Base-by-base conservation (phyloP, 2,329 filamentous ascomycete genomes). In the Biscogniauxia mediterranea region DNA sequence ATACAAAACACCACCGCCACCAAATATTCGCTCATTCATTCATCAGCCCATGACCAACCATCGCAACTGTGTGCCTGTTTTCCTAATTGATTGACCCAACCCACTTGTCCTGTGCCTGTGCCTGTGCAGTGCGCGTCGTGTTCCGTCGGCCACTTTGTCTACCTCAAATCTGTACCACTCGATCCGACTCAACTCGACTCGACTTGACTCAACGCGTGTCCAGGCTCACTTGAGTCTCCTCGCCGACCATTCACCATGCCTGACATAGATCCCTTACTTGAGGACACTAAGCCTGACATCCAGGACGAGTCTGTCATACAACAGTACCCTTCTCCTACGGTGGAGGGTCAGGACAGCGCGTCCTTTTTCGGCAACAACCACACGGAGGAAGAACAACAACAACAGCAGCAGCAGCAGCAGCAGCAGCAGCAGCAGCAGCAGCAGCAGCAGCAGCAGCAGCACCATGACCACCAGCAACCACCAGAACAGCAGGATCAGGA, bases 311-410 rank as follows among this genome's bases (percentile, higher is more conserved):
- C 57, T 59, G 67, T 79, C 49, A 77, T 76, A 63, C 74, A 74
- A 53, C 72, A 77, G 46, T 84, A 83, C 65, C 78, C 81, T 11
- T 81, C 80, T 6, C 79, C 81, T 2, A 74, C 76, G 19, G 76
- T 76, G 8, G 80, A 83, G 58, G 74, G 69, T 2, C 76, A 79
- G 63, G 80, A 81, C 59, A 69, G 74, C 3, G 73, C 75, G 7
- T 72, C 79, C 2, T 81, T 81, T 67, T 82, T 83, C 66, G 32
- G 58, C 50, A 66, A 68, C 46, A 66, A 67, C 28, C 68, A 70
- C 46, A 55, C 66, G 17, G 60, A 57, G 15, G 61, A 64, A 23
- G 65, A 69, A 20, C 58, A 68, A 7, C 67, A 71, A 38, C 69
- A 73, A 26, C 67, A 69, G 23, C 63, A 66, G 20, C 69, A 71